Evolutionary conservation across 2,329 filamentous ascomycete species (phyloP), one percentile per base, ranked within the genome.

Genomic region (Pseudonectria foliicola): DNA sequence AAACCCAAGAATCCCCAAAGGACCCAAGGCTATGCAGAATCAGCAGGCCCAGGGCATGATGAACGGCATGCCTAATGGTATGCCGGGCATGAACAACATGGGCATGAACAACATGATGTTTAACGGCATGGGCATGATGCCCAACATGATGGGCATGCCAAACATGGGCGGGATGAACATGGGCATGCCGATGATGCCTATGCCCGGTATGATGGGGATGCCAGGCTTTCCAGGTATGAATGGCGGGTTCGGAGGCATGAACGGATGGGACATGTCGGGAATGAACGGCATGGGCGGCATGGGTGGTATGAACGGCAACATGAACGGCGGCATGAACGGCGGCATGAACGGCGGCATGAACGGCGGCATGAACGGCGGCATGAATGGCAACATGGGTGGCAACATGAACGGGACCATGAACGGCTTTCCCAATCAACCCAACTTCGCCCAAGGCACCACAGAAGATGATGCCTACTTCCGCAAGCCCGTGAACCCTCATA

Each of bases 391-490:
- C 34, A 57, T 55, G 43, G 50, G 39, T 47, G 43, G 46, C 31
- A 47, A 38, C 33, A 53, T 57, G 50, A 47, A 46, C 32, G 51
- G 46, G 18, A 45, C 43, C 32, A 57, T 57, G 52, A 57, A 52
- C 37, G 56, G 53, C 36, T 61, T 53, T 41, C 54, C 54, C 38
- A 56, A 55, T 27, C 55, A 52, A 8, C 52, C 52, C 42, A 66
- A 65, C 46, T 71, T 71, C 31, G 53, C 60, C 1, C 65, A 67
- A 39, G 71, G 73, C 3, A 80, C 73, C 39, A 77, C 78, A 44
- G 86, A 93, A 37, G 88, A 94, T 38, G 86, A 88, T 40, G 85
- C 92, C 6, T 98, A 98, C 63, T 93, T 96, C 59, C 77, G 92
- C 38, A 90, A 95, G 60, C 92, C 92, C 0, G 85, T 96, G 43